A percentile compares a stretch with the other conserved stretches of the same genome.
Evolutionary conservation across 352 stramenopile genomes (phyloP).

Genomic region (Pythium graminicola): DNA sequence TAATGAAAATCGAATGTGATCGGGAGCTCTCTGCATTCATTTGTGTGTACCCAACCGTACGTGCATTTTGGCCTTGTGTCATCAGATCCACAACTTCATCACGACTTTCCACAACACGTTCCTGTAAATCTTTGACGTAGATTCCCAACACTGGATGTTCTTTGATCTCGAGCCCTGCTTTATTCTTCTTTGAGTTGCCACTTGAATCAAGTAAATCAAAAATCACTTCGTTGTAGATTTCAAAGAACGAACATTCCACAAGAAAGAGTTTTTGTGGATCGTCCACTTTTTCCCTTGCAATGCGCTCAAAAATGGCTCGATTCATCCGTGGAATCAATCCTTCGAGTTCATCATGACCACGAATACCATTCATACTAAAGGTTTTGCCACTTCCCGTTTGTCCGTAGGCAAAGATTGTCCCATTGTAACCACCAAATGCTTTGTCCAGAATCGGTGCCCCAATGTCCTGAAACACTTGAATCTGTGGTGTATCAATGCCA

Average conservation of each 20-base stretch:
- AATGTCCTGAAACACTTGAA: constrained; percentile 73
- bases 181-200: constrained; percentile 81
- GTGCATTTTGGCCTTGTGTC: constrained; percentile 49
- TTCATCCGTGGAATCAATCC: constrained; percentile 92
- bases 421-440: constrained; percentile 84
- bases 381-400: constrained; percentile 86
- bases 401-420: constrained; percentile 87
- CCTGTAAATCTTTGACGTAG: constrained; percentile 90
- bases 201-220: constrained; percentile 90
- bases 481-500: constrained; percentile 63
- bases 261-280: constrained; percentile 80
- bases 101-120: constrained; percentile 81
- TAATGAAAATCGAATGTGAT: constrained; percentile 95
- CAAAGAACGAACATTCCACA: constrained; percentile 91
- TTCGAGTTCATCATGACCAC: constrained; percentile 48
- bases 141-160: constrained; percentile 93
- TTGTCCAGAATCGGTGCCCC: constrained; percentile 70
- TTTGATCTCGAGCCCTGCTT: constrained; percentile 89
- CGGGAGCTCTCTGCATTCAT: constrained; percentile 93
- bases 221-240: constrained; percentile 97
- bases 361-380: constrained; percentile 83
- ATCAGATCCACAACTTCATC: constrained; percentile 85
- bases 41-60: constrained; percentile 82
- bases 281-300: constrained; percentile 53
- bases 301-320: constrained; percentile 82